These are phyloP conservation scores for Hanseniaspora uvarum DNA, from an alignment of 1,139 yeast genomes.

Conservation along the genomic window DNA sequence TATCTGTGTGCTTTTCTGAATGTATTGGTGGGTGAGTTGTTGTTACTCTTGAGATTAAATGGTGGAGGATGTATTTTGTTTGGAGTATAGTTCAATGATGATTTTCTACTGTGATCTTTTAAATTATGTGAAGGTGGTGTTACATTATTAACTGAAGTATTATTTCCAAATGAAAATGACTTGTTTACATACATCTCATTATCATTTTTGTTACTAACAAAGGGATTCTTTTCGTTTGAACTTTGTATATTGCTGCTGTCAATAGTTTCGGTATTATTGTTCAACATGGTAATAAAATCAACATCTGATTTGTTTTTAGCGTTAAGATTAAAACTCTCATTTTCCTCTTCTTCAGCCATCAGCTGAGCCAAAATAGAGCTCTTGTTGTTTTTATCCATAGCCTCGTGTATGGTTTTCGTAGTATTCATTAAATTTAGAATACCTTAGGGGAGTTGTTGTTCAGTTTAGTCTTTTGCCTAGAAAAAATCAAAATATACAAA, in stretches of 20 bases:
- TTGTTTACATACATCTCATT: conserved; percentile 13
- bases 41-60: background rate
- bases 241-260: background rate
- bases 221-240: background rate
- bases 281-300: conserved; percentile 9
- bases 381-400: background rate
- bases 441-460: too few relatives aligned
- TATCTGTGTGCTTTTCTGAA: conserved; percentile 92
- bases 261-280: background rate
- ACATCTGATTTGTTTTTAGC: conserved; percentile 4
- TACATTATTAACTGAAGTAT: background rate
- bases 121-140: background rate
- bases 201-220: background rate
- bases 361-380: conserved; percentile 9
- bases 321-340: background rate
- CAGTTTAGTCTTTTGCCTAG: too few relatives aligned
- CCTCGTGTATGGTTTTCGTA: background rate
- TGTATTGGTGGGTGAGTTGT: conserved; percentile 15
- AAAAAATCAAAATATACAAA: too few relatives aligned
- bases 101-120: conserved; percentile 7
- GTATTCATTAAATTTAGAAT: background rate
- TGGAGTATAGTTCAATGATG: conserved; percentile 15
- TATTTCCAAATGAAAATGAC: conserved; percentile 9
- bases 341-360: conserved; percentile 13
- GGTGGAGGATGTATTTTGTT: conserved; percentile 15